phyloP scores from a whole-genome alignment of 306 rosid genomes.

The Corylus avellana region DNA sequence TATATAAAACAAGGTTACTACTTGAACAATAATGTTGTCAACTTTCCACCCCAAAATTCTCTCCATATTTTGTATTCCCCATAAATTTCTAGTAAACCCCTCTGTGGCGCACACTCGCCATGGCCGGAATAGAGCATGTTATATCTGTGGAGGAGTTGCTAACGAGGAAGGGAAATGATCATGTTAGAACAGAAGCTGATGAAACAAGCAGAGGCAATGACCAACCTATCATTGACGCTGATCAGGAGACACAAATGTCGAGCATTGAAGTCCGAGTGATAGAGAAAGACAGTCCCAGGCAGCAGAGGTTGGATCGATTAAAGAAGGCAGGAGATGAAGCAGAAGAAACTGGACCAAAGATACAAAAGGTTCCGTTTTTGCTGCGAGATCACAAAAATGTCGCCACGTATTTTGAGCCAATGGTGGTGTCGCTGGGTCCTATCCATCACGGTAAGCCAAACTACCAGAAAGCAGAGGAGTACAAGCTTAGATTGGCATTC shows the following conservation, averaged over 20 bases:
- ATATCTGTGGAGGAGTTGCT: not conserved
- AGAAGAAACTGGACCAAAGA: not conserved
- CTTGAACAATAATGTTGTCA: too few relatives aligned
- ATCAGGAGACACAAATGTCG: too few relatives aligned
- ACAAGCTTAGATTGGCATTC: constrained; percentile 2
- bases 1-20: not conserved
- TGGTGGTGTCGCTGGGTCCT: constrained; percentile 25
- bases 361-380: constrained; percentile 12
- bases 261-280: too few relatives aligned
- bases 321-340: not conserved
- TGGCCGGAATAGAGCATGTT: not conserved
- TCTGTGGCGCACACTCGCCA: not conserved
- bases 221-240: too few relatives aligned
- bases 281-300: too few relatives aligned
- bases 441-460: constrained; percentile 8
- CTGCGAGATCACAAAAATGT: not conserved
- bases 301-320: not conserved
- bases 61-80: too few relatives aligned
- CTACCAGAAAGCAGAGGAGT: not conserved
- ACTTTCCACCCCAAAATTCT: too few relatives aligned
- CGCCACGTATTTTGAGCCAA: constrained; percentile 15
- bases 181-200: not conserved
- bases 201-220: not conserved
- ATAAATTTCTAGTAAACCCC: too few relatives aligned
- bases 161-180: not conserved